Conservation (phyloP, 257 asterid genomes). For the Leonotis leonurus region DNA sequence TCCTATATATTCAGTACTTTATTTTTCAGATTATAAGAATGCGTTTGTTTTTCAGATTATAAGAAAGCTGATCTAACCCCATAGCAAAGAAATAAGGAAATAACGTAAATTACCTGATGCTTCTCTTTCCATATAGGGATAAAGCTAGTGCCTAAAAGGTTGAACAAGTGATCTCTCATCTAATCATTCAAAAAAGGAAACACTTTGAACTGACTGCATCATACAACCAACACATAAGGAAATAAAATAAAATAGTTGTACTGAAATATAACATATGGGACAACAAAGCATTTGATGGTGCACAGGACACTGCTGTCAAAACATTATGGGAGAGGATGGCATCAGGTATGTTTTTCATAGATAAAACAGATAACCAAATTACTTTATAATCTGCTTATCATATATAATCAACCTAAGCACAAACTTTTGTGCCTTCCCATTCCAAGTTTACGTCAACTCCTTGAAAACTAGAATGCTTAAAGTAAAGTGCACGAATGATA, state of each 20-base stretch:
- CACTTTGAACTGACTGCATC: conserved; percentile 90
- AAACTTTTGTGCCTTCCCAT: too few species aligned
- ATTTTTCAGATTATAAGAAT: too few species aligned
- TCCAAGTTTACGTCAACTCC: too few species aligned
- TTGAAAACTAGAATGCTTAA: too few species aligned
- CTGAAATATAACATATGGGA: not conserved
- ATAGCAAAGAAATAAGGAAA: too few species aligned
- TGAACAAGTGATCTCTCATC: conserved; percentile 97
- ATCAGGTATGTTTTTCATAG: not conserved
- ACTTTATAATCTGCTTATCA: too few species aligned
- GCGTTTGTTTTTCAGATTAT: not conserved
- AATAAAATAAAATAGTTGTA: not conserved
- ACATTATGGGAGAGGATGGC: not conserved
- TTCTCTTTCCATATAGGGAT: conserved; percentile 98
- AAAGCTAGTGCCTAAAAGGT: conserved; percentile 72
- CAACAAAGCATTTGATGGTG: not conserved
- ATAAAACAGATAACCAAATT: not conserved
- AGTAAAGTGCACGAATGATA: too few species aligned
- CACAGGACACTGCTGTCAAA: not conserved
- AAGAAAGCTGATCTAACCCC: not conserved
- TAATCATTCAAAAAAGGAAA: conserved; percentile 89
- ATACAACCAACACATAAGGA: conserved; percentile 84
- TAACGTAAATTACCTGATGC: conserved; percentile 67
- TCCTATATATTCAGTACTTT: too few species aligned
- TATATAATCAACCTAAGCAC: too few species aligned